Evolutionary conservation across 441 rosid genomes (phyloP), one percentile per base, ranked within the genome.

Genomic region (Metrosideros polymorpha): DNA sequence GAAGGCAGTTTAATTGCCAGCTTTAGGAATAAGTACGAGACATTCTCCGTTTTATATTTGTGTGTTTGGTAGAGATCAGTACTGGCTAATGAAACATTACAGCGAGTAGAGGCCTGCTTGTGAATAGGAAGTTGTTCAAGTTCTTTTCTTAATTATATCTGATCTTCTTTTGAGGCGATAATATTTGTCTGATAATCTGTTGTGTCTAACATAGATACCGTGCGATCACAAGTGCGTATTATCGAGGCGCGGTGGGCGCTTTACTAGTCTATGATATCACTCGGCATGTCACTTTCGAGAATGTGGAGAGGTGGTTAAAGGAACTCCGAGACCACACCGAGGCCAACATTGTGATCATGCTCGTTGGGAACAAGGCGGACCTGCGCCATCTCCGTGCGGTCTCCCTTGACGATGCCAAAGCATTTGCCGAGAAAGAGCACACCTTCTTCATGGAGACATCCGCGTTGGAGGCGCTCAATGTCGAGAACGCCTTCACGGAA

Each of bases 241-340:
- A 94, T 85, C 90, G 95, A 88, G 96, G 96, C n/a, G 96, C 94
- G 0, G 94, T 92, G 24, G 96, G 96, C 1, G 94, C 95, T 9
- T 88, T 92, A 52, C 86, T 94, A 45, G 96, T 94, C 51, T 94
- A 92, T 82, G 96, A 94, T 89, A 91, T 92, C 71, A 93, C 96
- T 7, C 92, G 95, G 82, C 94, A 92, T 51, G 89, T 92, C 88
- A 94, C 95, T 2, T 94, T 94, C 12, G 96, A 93, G 83, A 94
- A 94, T 89, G 93, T 93, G 32, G 95, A 92, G 84, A 56, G 95
- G 84, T 94, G 96, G 96, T 89, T 94, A 82, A 94, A 91, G 93
- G 95, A 94, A 90, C 96, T 94, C 83, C 88, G 96, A 63, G 94
- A 92, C 82, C 96, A 94, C 87, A 94, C 95, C 0, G 96, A 94